Evolutionary conservation across 2,329 filamentous ascomycete genomes (phyloP).

Genomic region (Furcasterigmium sp.): DNA sequence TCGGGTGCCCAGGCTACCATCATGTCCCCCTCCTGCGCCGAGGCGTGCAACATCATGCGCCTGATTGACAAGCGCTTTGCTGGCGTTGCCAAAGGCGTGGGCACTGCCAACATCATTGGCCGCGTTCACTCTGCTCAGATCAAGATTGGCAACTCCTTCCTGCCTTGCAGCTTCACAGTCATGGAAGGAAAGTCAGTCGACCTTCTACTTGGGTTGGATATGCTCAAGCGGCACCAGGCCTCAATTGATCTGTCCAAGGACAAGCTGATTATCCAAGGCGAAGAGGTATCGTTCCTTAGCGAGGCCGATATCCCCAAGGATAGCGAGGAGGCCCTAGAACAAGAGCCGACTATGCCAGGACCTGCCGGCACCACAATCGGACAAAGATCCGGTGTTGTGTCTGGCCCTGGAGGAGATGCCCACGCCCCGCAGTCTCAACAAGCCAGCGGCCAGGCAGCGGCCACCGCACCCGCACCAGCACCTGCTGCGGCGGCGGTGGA

Average conservation of each 20-base stretch:
- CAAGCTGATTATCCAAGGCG: slow-evolving; percentile 80
- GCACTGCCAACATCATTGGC: slow-evolving; percentile 89
- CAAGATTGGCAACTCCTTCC: slow-evolving; percentile 79
- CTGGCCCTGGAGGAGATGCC: slow-evolving; percentile 36
- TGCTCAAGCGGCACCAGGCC: slow-evolving; percentile 94
- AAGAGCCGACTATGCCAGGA: slow-evolving; percentile 80
- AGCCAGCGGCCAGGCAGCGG: slow-evolving; percentile 18
- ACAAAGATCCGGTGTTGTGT: slow-evolving; percentile 72
- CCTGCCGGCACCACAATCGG: slow-evolving; percentile 88
- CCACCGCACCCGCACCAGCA: slow-evolving; percentile 18
- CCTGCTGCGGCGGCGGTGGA: slow-evolving; percentile 33
- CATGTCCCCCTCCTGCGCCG: slow-evolving; percentile 92
- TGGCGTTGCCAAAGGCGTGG: slow-evolving; percentile 87
- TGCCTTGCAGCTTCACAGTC: slow-evolving; percentile 95
- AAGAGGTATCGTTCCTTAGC: slow-evolving; percentile 83
- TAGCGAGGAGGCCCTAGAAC: slow-evolving; percentile 63
- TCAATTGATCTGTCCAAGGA: slow-evolving; percentile 83
- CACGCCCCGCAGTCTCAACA: background rate
- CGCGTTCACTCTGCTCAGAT: slow-evolving; percentile 94
- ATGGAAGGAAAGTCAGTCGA: slow-evolving; percentile 99
- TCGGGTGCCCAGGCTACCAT: slow-evolving; percentile 97
- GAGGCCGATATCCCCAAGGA: slow-evolving; percentile 93
- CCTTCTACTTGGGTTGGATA: slow-evolving; percentile 86
- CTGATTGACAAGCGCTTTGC: slow-evolving; percentile 89
- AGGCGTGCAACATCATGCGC: slow-evolving; percentile 91